A percentile compares a stretch with the other conserved stretches of the same genome.
Conservation (phyloP, 2,329 filamentous ascomycete genomes). For the Cladobotryum protrusum region DNA sequence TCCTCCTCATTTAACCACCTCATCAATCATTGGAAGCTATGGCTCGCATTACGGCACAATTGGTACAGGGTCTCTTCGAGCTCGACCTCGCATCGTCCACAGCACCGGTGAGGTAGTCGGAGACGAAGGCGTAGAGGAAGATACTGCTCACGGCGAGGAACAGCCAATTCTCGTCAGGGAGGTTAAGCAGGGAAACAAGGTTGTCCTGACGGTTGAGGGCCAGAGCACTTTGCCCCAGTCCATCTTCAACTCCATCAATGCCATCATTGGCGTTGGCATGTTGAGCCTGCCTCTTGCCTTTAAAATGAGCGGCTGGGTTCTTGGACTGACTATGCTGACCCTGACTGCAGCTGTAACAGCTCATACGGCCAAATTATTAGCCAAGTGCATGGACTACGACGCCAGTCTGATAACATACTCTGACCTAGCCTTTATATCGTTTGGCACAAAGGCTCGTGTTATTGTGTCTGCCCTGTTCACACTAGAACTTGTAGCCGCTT, state of each 20-base stretch:
- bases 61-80: conserved; percentile 26
- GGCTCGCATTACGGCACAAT: conserved; percentile 55
- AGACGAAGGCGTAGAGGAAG: conserved; percentile 21
- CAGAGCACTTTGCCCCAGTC: conserved; percentile 96
- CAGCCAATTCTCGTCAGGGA: conserved; percentile 82
- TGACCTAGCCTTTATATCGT: conserved; percentile 85
- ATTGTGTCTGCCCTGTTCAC: conserved; percentile 82
- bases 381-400: conserved; percentile 84
- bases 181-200: conserved; percentile 79
- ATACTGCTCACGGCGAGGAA: conserved; percentile 48
- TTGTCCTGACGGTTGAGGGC: conserved; percentile 78
- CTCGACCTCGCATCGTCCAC: conserved; percentile 43
- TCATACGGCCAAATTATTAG: conserved; percentile 80
- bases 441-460: conserved; percentile 73
- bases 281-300: conserved; percentile 84
- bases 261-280: conserved; percentile 83
- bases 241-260: conserved; percentile 93
- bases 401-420: conserved; percentile 86
- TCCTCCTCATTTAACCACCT: conserved; percentile 57
- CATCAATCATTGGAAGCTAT: conserved; percentile 68
- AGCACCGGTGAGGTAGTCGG: conserved; percentile 16
- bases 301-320: conserved; percentile 81
- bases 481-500: conserved; percentile 78
- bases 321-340: conserved; percentile 68
- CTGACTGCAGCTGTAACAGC: conserved; percentile 70